Evolutionary conservation across 805 yeast species (phyloP), one percentile per base, ranked within the genome.

Genomic region (Metschnikowia dekortorum): DNA sequence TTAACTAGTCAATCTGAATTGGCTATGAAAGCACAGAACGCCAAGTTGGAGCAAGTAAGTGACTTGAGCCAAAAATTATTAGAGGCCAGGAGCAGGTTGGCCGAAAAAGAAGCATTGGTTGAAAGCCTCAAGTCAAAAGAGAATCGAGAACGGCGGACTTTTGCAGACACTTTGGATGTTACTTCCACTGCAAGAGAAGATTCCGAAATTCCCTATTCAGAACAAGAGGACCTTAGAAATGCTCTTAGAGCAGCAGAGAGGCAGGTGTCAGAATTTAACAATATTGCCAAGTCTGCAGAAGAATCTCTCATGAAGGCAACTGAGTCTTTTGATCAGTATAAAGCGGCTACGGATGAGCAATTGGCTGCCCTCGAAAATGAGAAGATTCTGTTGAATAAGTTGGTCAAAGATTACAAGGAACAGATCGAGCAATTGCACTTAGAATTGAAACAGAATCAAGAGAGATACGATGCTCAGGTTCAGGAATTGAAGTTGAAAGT

Each of bases 271-370:
- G 83, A 85, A 56, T 79, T 84, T 61, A 80, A 83, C 50, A 71
- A 70, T n/a, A 75, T 88, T 38, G 83, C 90, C 0, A 67, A 68
- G 46, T 81, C 86, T 11, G 81, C 89, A 3, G 95, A 88, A 60
- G 80, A 78, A 47, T 82, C 90, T 5, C 70, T 88, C 36, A 66
- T 69, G 36, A 71, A 75, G 42, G 70, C 87, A 52, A 82, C 80
- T 30, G 68, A 70, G 18, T 71, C 84, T 1, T 85, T 78, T 61
- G 88, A 71, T 30, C 59, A 62, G n/a, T 67, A 61, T 41, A 70
- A 61, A 49, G 46, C 22, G 6, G 66, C 69, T 7, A 48, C 59
- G 13, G 69, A 69, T 4, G 49, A 52, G 2, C 62, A 61, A 36
- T 51, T 60, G 35, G 45, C 56, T 9, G 40, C 51, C 7, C 54